Evolutionary conservation across 768 basidiomycete genomes (phyloP), one percentile per base, ranked within the genome.

Genomic region (Leccinum subgranulosum): DNA sequence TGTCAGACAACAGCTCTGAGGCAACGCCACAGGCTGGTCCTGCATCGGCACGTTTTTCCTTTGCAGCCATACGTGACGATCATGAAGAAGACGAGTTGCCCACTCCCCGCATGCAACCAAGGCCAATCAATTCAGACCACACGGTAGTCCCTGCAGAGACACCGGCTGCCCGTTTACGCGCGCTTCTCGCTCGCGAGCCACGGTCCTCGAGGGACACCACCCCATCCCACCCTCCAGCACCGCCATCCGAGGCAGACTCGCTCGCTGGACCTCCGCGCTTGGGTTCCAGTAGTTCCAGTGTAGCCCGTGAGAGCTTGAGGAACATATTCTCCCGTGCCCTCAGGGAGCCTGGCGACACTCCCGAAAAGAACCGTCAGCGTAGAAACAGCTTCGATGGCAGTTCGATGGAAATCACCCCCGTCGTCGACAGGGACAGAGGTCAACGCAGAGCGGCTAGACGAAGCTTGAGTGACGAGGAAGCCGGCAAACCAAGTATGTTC

Each of bases 401-500:
- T 63, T 84, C 85, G 54, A 80, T 82, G 41, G 85, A 87, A 54
- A 74, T 76, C 14, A 83, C 76, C 49, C 83, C 85, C 1, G 66
- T 75, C 2, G 69, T 78, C 41, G 65, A 73, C 43, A 73, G 75
- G 64, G 77, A 79, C 55, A 71, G 76, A 57, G 69, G 71, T 23
- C 75, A 70, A 55, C 75, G 72, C 58, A 84, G 79, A 69, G 78
- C 76, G 10, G 82, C 84, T 58, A 77, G 82, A 36, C 78, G 74
- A 62, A 88, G 84, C 65, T 58, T 84, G 61, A 88, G 86, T 64
- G 88, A 89, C 61, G 87, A 89, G 64, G 88, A 88, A 64, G 69
- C 74, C 3, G 86, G 86, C 34, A 78, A 77, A 59, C 64, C 77
- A 54, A 76, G 87, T 88, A 70, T 65, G 85, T 63, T 19, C 1